These are phyloP conservation scores for Hypoxylon sp. DNA, from an alignment of 2,329 filamentous ascomycete genomes.

Conservation along the genomic window DNA sequence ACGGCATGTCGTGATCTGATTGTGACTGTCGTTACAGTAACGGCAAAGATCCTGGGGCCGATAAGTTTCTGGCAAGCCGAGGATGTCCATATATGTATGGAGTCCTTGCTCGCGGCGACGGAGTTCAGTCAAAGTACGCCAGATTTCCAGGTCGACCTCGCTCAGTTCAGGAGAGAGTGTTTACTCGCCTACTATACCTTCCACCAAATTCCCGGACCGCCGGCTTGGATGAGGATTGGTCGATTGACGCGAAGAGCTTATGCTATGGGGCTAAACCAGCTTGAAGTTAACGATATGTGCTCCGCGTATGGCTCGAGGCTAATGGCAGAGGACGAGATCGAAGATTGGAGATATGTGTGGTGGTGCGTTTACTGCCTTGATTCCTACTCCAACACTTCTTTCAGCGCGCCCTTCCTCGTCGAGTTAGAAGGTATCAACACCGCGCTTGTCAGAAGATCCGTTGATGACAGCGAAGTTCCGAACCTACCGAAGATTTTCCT, in stretches of 20 bases:
- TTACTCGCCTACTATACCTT: slow-evolving; percentile 54
- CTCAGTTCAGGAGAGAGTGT: slow-evolving; percentile 50
- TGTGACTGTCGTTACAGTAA: slow-evolving; percentile 47
- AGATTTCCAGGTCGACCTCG: slow-evolving; percentile 34
- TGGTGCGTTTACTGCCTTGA: slow-evolving; percentile 54
- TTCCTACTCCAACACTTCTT: slow-evolving; percentile 52
- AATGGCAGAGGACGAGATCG: slow-evolving; percentile 48
- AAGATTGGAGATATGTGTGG: slow-evolving; percentile 53
- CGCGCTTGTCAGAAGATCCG: slow-evolving; percentile 40
- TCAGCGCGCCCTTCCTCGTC: slow-evolving; percentile 46
- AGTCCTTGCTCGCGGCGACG: slow-evolving; percentile 37
- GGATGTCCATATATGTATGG: slow-evolving; percentile 43
- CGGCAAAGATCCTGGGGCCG: slow-evolving; percentile 46
- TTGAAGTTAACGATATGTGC: slow-evolving; percentile 49
- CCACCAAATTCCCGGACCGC: slow-evolving; percentile 51
- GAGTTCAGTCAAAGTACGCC: slow-evolving; percentile 29
- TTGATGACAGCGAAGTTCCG: slow-evolving; percentile 19
- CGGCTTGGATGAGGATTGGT: slow-evolving; percentile 51
- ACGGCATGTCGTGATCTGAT: slow-evolving; percentile 41
- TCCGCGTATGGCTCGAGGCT: slow-evolving; percentile 40
- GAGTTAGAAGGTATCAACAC: slow-evolving; percentile 49
- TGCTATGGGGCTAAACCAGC: slow-evolving; percentile 50
- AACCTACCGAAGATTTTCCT: slow-evolving; percentile 40
- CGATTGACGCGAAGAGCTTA: slow-evolving; percentile 52
- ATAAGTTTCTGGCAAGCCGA: slow-evolving; percentile 41